Evolutionary conservation across 2,329 filamentous ascomycete species (phyloP).

Genomic region (Fusarium miscanthi): DNA sequence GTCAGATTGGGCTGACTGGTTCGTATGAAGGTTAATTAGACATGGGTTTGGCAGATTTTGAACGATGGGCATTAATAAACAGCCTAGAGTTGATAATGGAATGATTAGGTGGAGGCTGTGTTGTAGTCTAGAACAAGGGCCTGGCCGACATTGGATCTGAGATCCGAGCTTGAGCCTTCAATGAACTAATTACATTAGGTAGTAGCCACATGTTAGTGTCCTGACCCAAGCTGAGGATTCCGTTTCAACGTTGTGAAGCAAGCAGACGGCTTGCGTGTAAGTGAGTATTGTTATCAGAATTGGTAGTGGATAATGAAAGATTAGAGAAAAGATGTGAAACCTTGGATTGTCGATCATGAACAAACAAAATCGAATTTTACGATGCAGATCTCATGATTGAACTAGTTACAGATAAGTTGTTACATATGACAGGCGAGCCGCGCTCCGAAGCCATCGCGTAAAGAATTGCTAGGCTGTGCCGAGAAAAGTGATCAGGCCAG

Average conservation of each 20-base stretch:
- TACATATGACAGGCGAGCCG: conserved; percentile 13
- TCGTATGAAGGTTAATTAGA: background rate
- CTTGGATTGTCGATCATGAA: background rate
- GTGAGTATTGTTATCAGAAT: background rate
- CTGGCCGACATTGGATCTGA: background rate
- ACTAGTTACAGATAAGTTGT: background rate
- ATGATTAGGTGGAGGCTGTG: background rate
- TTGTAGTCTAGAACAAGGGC: background rate
- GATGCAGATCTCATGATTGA: background rate
- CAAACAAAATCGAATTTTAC: background rate
- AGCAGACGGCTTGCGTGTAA: background rate
- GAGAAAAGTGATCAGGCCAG: conserved; percentile 2
- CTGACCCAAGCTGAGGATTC: background rate
- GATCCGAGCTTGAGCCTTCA: background rate
- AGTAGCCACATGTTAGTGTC: background rate
- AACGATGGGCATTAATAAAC: background rate
- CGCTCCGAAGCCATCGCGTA: conserved; percentile 29
- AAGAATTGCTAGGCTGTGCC: conserved; percentile 7
- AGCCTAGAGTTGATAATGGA: background rate
- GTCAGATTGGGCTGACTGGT: background rate
- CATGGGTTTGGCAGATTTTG: background rate
- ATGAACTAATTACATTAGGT: background rate
- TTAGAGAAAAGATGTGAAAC: background rate
- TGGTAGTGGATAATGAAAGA: background rate
- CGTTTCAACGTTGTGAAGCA: background rate